Base-by-base conservation (phyloP, 2,329 filamentous ascomycete genomes). In the Cercospora brassicicola region DNA sequence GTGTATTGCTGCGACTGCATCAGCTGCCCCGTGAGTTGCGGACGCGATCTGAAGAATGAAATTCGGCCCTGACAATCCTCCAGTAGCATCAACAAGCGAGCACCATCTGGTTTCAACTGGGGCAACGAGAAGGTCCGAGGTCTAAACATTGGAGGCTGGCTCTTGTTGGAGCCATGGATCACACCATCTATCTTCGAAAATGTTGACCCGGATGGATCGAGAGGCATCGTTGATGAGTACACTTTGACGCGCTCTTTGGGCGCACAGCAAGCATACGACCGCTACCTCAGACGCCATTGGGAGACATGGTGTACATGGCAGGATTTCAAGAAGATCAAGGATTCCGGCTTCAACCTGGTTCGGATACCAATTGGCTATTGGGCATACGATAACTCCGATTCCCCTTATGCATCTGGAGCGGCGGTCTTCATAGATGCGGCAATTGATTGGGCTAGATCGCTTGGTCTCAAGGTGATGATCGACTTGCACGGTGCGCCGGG, bases 281-380 rank as follows among this genome's bases (percentile, higher is more conserved):
- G 73, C 67, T 72, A 83, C 7, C 79, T 87, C 4, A 78, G 82
- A 69, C 77, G 80, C 59, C 84, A 84, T 77, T 88, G 82, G 84
- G 82, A 83, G 71, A 82, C 77, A 33, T 88, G 80, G 79, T 82
- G 82, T 11, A 81, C 80, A 13, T 82, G 81, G 71, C 72, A 77
- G 11, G 86, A 88, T 73, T 87, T 89, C 75, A 78, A 85, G 72
- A 86, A 84, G 71, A 88, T 89, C 72, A 82, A 82, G 18, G 76
- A 82, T 39, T 82, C 85, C 0, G 86, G 87, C 5, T 86, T 89
- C 77, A 88, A 89, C 74, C 78, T 86, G 9, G 84, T 89, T 9
- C 81, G 87, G 13, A 85, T 89, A 42, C 86, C 87, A 0, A 81
- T 88, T 64, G 86, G 86, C 7, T 88, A 83, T 74, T 89, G 87